phyloP scores from a whole-genome alignment of 2,329 filamentous ascomycete species.

The Fusarium verrucosum region DNA sequence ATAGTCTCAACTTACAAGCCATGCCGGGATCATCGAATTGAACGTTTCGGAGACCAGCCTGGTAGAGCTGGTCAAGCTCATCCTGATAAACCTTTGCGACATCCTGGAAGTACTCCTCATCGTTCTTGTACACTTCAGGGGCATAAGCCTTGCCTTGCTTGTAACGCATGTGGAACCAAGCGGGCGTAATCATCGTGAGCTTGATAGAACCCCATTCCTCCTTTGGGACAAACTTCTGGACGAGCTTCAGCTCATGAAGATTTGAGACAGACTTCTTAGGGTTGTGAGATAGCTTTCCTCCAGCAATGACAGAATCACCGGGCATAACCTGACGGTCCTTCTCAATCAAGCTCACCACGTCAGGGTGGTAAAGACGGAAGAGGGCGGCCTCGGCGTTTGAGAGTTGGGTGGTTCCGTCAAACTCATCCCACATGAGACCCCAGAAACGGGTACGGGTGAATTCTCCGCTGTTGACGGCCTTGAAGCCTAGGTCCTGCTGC shows the following conservation, averaged over 20 bases:
- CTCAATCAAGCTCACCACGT: constrained; percentile 64
- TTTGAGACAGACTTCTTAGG: constrained; percentile 56
- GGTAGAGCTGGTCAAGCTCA: constrained; percentile 69
- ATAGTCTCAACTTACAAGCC: constrained; percentile 61
- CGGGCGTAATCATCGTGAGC: constrained; percentile 63
- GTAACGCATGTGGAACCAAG: constrained; percentile 50
- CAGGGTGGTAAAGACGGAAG: constrained; percentile 65
- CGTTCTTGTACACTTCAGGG: constrained; percentile 42
- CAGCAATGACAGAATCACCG: constrained; percentile 64
- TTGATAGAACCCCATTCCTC: constrained; percentile 62
- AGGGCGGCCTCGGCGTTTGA: constrained; percentile 61
- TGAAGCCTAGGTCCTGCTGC: constrained; percentile 73
- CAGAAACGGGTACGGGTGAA: constrained; percentile 62
- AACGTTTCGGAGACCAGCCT: constrained; percentile 71
- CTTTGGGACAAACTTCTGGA: constrained; percentile 58
- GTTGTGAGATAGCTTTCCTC: constrained; percentile 57
- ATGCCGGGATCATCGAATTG: constrained; percentile 75
- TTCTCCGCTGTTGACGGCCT: constrained; percentile 76
- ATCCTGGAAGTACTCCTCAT: constrained; percentile 68
- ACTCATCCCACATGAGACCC: constrained; percentile 64
- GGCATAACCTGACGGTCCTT: constrained; percentile 64
- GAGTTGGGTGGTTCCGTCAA: constrained; percentile 59
- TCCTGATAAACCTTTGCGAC: constrained; percentile 72
- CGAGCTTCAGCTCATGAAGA: constrained; percentile 59
- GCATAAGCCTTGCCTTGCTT: constrained; percentile 44